Evolutionary conservation across 306 rosid species (phyloP), one percentile per base, ranked within the genome.

Genomic region (Gleditsia sinensis): DNA sequence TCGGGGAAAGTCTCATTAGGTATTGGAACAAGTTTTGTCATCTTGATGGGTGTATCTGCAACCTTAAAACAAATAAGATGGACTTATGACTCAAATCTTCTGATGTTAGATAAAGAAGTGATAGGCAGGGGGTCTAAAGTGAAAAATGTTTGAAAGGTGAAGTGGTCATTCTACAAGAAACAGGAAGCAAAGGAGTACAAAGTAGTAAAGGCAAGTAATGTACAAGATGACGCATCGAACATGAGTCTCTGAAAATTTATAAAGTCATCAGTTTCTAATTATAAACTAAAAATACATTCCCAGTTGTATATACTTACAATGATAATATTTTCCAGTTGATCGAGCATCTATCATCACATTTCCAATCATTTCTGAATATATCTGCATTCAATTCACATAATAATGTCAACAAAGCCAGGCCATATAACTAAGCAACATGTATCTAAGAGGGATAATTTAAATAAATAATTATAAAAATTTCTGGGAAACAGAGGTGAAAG

Each of bases 351-450:
- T 79, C 98, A 95, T 95, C 81, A 95, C 96, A 86, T 95, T 95
- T 76, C 99, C 99, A 80, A 95, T 95, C 99, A 92, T 92, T 92
- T 95, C 99, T 24, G 99, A 83, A 51, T 92, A 95, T 80, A 95
- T 92, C 99, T 95, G 91, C 84, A 81, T 67, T 43, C 46, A 49
- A 62, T 45, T 61, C 49, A 75, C 57, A 81, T 69, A 45, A 76
- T 53, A 58, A 58, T 37, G 17, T 24, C 66, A 77, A 56, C 49
- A 45, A 49, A 56, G 78, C 71, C 67, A 67, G 75, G 39, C 27
- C 33, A 36, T 13, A 21, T 43, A 45, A 51, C 0, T 19, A 30
- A 48, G 76, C 64, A 73, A 50, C 60, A 12, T 28, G 48, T 37
- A 74, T 39, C 17, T 14, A 28, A 73, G 57, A 20, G 30, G 24